Conservation (phyloP, 2,329 filamentous ascomycete species). For the Aspergillus novoparasiticus region DNA sequence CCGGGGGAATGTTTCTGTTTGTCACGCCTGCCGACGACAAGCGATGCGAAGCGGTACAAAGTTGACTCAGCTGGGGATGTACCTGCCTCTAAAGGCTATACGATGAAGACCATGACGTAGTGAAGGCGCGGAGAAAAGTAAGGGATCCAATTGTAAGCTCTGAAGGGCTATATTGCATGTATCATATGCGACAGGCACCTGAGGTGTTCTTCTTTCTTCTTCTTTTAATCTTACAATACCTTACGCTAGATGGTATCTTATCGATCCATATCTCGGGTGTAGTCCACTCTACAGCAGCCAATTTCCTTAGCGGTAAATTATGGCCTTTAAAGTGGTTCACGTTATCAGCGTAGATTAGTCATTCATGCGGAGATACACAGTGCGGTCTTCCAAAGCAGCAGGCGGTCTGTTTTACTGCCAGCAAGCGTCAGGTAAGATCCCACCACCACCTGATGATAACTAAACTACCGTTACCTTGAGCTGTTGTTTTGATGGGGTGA, state of each 20-base stretch:
- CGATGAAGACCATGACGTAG: slow-evolving; percentile 9
- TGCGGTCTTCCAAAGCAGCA: neutral
- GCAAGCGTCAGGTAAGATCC: neutral
- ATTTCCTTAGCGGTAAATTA: neutral
- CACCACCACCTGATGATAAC: neutral
- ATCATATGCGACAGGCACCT: slow-evolving; percentile 4
- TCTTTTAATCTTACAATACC: slow-evolving; percentile 3
- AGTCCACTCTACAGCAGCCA: neutral
- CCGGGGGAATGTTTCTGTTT: slow-evolving; percentile 28
- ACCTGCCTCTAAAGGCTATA: slow-evolving; percentile 20
- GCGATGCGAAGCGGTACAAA: slow-evolving; percentile 35
- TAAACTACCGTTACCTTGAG: neutral
- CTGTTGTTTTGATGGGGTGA: neutral
- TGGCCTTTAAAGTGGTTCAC: neutral
- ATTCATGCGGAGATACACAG: neutral
- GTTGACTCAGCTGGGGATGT: slow-evolving; percentile 13
- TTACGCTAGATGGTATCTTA: neutral
- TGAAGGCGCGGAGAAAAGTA: neutral
- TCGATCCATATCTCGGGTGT: neutral
- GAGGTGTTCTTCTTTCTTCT: neutral
- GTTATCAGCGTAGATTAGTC: neutral
- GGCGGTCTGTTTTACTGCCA: neutral
- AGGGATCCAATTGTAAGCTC: slow-evolving; percentile 2
- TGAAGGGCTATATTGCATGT: neutral
- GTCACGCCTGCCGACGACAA: slow-evolving; percentile 34